Percentiles rank a stretch among this genome's conserved stretches.
phyloP scores from a whole-genome alignment of 495 filamentous ascomycete species.

The Friedmanniomyces simplex region DNA sequence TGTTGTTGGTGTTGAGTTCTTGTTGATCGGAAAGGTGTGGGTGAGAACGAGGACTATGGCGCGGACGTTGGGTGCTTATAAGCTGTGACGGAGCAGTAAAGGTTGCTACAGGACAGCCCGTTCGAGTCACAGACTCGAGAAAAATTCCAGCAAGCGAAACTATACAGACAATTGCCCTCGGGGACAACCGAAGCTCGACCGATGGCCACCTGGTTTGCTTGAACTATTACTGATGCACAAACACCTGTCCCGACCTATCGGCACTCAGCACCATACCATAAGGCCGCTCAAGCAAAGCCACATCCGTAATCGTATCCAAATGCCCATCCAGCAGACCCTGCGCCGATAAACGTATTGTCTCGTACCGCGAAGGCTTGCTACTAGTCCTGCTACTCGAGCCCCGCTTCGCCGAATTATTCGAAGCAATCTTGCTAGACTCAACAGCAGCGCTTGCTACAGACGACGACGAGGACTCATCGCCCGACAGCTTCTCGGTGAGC shows the following conservation, averaged over 20 bases:
- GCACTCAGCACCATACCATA: conserved; percentile 88
- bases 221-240: conserved; percentile 68
- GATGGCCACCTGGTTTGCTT: neutral
- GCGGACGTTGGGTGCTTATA: neutral
- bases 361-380: conserved; percentile 42
- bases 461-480: conserved; percentile 19
- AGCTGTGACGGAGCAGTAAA: neutral
- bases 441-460: conserved; percentile 30
- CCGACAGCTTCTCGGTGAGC: conserved; percentile 58
- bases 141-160: neutral
- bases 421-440: conserved; percentile 24
- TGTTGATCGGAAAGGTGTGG: neutral
- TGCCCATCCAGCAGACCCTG: conserved; percentile 72
- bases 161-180: neutral
- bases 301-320: conserved; percentile 79
- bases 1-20: neutral
- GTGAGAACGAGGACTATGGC: neutral
- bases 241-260: conserved; percentile 84
- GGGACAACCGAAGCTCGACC: neutral
- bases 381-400: neutral
- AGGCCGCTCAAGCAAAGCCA: conserved; percentile 75
- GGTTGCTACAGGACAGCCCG: neutral
- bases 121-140: neutral
- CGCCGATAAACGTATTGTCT: conserved; percentile 82
- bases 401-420: conserved; percentile 32